Evolutionary conservation across 2,329 filamentous ascomycete genomes (phyloP), one percentile per base, ranked within the genome.

Genomic region (Fusarium xylarioides): DNA sequence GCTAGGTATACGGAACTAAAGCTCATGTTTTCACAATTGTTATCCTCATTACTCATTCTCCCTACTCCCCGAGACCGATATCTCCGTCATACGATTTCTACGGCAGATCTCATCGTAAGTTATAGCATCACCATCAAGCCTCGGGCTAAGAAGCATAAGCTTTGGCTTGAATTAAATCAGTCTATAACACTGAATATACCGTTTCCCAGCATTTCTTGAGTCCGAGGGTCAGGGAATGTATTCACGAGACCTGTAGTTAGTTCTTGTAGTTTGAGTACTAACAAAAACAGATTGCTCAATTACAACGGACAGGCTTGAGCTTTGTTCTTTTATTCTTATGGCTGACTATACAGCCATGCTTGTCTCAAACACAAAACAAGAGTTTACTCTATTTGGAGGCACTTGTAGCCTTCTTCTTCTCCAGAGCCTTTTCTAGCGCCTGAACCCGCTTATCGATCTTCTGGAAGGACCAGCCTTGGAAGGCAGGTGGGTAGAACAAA

Each of bases 381-480:
- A 11, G 16, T 28, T 21, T 26, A 26, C n/a, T 66, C 46, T 67
- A 68, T 9, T 49, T 38, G 3, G 32, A 62, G 11, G 12, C 28
- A 16, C 15, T 26, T 21, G 19, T 23, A 10, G 37, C 63, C 73
- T 65, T 42, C 50, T 70, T 70, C 37, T 55, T 66, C 16, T 71
- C 68, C 7, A 71, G 5, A 32, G 55, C 55, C 70, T 73, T 80
- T 60, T 83, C 78, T 10, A 83, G 72, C 55, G 72, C 78, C 53
- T 77, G 79, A 3, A 83, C 71, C 65, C 80, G 79, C 68, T 76
- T 74, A 60, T 85, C 83, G 42, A 85, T 84, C 72, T 75, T 81
- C 68, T 81, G 82, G 50, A 86, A 84, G 5, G 74, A 75, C 77
- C 79, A 83, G 50, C 71, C 79, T 69, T 80, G 70, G 67, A 66